Evolutionary conservation across 805 yeast species (phyloP).

Genomic region (Myxozyma mucilagina): DNA sequence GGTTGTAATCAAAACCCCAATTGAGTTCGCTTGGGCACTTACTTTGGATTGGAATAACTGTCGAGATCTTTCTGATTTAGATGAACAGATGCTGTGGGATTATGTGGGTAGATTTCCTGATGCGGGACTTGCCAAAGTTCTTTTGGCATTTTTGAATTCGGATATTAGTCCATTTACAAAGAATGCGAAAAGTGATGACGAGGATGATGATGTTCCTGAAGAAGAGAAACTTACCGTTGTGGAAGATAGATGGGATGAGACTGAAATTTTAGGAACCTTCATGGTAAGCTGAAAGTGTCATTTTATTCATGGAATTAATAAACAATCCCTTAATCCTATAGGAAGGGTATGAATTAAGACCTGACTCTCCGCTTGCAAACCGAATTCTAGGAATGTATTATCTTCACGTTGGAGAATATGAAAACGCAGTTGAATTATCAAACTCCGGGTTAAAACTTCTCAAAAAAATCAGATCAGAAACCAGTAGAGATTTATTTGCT

Average conservation of each 20-base stretch:
- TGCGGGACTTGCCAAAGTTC: conserved; percentile 61
- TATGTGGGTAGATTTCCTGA: conserved; percentile 58
- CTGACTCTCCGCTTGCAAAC: conserved; percentile 56
- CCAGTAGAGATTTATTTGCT: not conserved
- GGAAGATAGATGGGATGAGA: conserved; percentile 17
- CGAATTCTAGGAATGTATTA: conserved; percentile 65
- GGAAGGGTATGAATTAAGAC: conserved; percentile 49
- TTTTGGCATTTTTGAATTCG: conserved; percentile 65
- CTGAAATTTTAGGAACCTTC: conserved; percentile 11
- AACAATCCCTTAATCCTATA: not conserved
- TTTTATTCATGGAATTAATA: not conserved
- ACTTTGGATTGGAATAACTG: conserved; percentile 75
- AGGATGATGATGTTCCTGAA: conserved; percentile 28
- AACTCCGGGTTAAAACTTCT: conserved; percentile 57
- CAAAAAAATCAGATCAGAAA: not conserved
- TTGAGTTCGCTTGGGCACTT: conserved; percentile 67
- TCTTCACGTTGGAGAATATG: conserved; percentile 62
- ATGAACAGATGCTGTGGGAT: conserved; percentile 48
- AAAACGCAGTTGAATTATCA: conserved; percentile 59
- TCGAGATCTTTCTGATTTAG: conserved; percentile 50
- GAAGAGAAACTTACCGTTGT: not conserved
- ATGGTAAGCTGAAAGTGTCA: not conserved
- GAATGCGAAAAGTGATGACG: conserved; percentile 30
- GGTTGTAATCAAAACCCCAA: conserved; percentile 61
- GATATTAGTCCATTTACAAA: conserved; percentile 62